Evolutionary conservation across 106 monocot species (phyloP).

Genomic region (Posidonia australis): DNA sequence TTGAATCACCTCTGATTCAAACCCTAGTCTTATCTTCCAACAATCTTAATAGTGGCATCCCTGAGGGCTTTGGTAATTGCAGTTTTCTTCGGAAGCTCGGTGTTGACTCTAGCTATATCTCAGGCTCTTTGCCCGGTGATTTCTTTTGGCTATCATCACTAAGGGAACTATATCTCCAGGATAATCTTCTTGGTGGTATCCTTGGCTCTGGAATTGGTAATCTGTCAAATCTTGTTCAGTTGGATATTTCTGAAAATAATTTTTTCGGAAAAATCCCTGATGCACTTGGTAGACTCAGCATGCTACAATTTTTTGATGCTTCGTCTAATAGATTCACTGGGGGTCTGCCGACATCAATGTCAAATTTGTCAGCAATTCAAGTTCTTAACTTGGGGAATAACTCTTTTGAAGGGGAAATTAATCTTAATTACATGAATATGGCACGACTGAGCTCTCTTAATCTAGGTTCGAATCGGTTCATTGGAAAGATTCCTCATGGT

Average conservation of each 20-base stretch:
- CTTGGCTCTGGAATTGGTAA: constrained; percentile 36
- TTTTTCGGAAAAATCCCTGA: constrained; percentile 59
- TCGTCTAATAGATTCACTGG: constrained; percentile 39
- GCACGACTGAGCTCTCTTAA: constrained; percentile 33
- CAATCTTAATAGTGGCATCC: constrained; percentile 35
- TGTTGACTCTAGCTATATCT: constrained; percentile 33
- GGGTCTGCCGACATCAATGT: constrained; percentile 46
- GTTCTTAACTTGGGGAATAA: constrained; percentile 59
- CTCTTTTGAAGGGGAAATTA: constrained; percentile 36
- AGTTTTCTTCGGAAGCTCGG: constrained; percentile 37
- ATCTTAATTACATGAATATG: constrained; percentile 41
- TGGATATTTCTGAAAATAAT: constrained; percentile 61
- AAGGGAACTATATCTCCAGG: constrained; percentile 25
- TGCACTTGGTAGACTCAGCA: constrained; percentile 35
- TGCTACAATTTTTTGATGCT: constrained; percentile 31
- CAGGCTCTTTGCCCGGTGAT: constrained; percentile 57
- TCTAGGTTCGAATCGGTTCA: constrained; percentile 54
- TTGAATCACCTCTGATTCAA: constrained; percentile 19
- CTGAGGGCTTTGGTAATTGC: constrained; percentile 67
- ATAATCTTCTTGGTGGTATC: constrained; percentile 30
- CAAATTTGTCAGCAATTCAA: constrained; percentile 27
- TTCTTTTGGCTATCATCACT: constrained; percentile 45
- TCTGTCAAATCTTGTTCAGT: constrained; percentile 44
- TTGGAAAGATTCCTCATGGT: constrained; percentile 39
- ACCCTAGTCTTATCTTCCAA: constrained; percentile 47